Conservation (phyloP, 169 alveolate species). For the Perkinsus marinus region DNA sequence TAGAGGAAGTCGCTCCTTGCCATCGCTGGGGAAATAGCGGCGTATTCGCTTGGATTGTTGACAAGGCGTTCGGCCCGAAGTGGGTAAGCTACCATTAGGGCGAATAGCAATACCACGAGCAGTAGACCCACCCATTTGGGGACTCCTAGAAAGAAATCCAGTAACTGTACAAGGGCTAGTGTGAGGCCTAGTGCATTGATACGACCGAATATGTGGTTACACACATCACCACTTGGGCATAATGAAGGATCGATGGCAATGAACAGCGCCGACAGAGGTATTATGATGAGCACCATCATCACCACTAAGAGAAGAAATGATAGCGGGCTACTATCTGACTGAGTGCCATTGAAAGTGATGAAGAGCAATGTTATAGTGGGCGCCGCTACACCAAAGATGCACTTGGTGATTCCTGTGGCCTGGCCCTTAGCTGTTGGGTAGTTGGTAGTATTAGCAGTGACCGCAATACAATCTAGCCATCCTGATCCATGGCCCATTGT, state of each 20-base stretch:
- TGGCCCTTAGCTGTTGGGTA: background rate
- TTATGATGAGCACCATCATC: background rate
- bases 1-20: background rate
- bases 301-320: background rate
- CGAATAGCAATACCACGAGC: background rate
- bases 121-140: background rate
- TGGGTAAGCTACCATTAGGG: background rate
- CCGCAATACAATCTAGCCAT: background rate
- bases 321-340: background rate
- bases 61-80: background rate
- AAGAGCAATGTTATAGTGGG: background rate
- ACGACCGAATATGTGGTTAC: background rate
- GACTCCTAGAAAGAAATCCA: background rate
- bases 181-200: background rate
- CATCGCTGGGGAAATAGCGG: background rate
- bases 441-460: background rate
- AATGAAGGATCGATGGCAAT: background rate
- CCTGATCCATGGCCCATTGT: background rate
- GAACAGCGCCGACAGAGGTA: background rate
- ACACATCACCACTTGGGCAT: background rate
- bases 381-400: background rate
- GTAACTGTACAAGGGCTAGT: background rate
- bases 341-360: background rate
- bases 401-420: background rate
- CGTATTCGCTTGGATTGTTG: background rate